Percentiles rank a stretch among this genome's conserved stretches.
phyloP scores from a whole-genome alignment of 495 filamentous ascomycete genomes.

The Penicillium angulare region DNA sequence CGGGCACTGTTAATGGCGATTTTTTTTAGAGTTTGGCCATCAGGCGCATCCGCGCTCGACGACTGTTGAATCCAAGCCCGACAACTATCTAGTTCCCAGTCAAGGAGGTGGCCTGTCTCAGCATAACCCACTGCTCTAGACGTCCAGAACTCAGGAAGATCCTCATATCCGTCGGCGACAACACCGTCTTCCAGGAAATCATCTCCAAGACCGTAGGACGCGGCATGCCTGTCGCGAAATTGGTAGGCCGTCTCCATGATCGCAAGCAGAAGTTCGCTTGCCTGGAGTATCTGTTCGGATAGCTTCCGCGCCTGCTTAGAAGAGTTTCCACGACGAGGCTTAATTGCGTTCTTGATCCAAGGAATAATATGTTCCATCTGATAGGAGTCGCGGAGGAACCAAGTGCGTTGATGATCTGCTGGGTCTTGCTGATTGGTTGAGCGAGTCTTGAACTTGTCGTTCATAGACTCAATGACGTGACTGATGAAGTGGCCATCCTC shows the following conservation, averaged over 20 bases:
- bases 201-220: constrained; percentile 66
- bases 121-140: constrained; percentile 46
- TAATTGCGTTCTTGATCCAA: constrained; percentile 71
- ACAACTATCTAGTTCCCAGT: constrained; percentile 44
- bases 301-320: constrained; percentile 32
- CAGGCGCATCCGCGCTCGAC: constrained; percentile 29
- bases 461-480: constrained; percentile 67
- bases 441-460: constrained; percentile 63
- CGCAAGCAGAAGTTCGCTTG: constrained; percentile 71
- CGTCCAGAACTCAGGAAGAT: constrained; percentile 79
- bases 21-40: constrained; percentile 38
- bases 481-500: constrained; percentile 56
- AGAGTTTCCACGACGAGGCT: constrained; percentile 47
- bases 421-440: constrained; percentile 55
- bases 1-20: constrained; percentile 52
- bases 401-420: constrained; percentile 71
- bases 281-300: constrained; percentile 66
- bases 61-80: constrained; percentile 39
- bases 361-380: constrained; percentile 71
- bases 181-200: constrained; percentile 68
- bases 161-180: constrained; percentile 55
- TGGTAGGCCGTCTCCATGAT: constrained; percentile 69
- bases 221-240: constrained; percentile 67
- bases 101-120: constrained; percentile 51
- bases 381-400: constrained; percentile 76